Evolutionary conservation across 2,329 filamentous ascomycete genomes (phyloP).

Genomic region (Calycina marina): DNA sequence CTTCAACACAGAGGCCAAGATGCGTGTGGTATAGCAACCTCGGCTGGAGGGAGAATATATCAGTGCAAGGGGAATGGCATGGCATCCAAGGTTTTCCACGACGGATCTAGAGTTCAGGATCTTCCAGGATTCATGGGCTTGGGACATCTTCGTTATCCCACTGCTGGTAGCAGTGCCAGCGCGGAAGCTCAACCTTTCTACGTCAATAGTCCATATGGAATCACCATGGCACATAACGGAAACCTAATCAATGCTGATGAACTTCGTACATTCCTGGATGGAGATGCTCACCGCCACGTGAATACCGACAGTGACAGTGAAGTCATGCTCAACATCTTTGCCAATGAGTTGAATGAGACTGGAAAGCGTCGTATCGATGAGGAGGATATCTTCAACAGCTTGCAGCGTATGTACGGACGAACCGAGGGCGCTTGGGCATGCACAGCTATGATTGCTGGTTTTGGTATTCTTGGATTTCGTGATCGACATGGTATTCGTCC

Average conservation of each 20-base stretch:
- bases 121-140: constrained; percentile 79
- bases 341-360: constrained; percentile 64
- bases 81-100: constrained; percentile 70
- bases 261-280: constrained; percentile 38
- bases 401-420: constrained; percentile 56
- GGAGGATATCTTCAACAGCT: constrained; percentile 60
- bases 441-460: constrained; percentile 69
- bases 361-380: constrained; percentile 69
- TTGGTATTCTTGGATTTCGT: constrained; percentile 66
- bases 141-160: constrained; percentile 78
- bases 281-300: constrained; percentile 25
- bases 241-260: constrained; percentile 71
- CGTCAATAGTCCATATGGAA: constrained; percentile 74
- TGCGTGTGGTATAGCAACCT: constrained; percentile 71
- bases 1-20: constrained; percentile 68
- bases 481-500: constrained; percentile 74
- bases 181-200: constrained; percentile 89
- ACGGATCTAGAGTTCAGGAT: constrained; percentile 58
- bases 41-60: constrained; percentile 63
- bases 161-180: constrained; percentile 69
- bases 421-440: constrained; percentile 69
- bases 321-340: constrained; percentile 78
- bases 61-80: constrained; percentile 87
- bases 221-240: constrained; percentile 72
- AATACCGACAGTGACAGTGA: constrained; percentile 86